Percentiles rank a stretch among this genome's conserved stretches.
phyloP scores from a whole-genome alignment of 1,284 basidiomycete species.

The Irpex sp. region DNA sequence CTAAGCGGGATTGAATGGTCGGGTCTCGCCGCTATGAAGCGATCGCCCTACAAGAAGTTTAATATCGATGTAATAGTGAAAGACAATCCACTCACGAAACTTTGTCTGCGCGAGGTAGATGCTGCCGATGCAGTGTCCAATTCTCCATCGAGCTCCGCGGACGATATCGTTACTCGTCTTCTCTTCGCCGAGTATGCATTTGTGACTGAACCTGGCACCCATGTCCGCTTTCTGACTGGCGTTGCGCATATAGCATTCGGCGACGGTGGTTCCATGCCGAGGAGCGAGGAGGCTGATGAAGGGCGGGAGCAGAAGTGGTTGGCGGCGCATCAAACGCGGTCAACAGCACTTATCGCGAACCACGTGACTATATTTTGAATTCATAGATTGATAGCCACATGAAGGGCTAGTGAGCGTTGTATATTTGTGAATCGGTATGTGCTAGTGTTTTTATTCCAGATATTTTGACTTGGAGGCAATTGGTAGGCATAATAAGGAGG shows the following conservation, averaged over 20 bases:
- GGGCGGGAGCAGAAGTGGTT: background rate
- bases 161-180: conserved; percentile 27
- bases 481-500: background rate
- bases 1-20: conserved; percentile 38
- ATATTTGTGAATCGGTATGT: no score
- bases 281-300: background rate
- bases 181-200: conserved; percentile 33
- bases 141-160: conserved; percentile 17
- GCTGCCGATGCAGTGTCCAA: conserved; percentile 9
- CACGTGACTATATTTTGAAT: background rate
- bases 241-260: conserved; percentile 12
- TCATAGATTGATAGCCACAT: no score
- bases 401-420: no score
- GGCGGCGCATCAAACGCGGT: background rate
- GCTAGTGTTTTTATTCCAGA: no score
- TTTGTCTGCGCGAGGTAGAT: conserved; percentile 10
- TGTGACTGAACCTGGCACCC: conserved; percentile 28
- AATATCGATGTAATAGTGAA: background rate
- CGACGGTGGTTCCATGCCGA: conserved; percentile 5
- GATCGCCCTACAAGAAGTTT: conserved; percentile 35
- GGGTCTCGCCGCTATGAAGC: conserved; percentile 40
- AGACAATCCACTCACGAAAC: background rate
- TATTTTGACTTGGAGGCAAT: no score
- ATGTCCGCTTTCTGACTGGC: conserved; percentile 23
- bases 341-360: background rate